phyloP scores from a whole-genome alignment of 768 basidiomycete genomes.

The Pleurotus platypus region DNA sequence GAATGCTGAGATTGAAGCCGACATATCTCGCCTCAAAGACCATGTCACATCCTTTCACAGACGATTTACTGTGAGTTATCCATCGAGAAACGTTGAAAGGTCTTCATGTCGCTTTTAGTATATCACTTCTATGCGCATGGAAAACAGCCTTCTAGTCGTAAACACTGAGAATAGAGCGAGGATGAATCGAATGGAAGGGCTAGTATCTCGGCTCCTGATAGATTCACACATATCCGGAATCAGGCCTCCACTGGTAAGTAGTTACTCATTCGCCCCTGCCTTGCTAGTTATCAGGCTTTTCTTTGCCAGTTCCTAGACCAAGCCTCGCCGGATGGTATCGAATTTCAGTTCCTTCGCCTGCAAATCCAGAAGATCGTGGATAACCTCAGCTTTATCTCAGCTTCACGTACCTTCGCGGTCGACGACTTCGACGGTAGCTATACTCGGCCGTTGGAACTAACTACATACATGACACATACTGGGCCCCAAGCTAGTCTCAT shows the following conservation, averaged over 20 bases:
- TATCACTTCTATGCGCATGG: slow-evolving; percentile 5
- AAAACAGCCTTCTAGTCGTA: slow-evolving; percentile 4
- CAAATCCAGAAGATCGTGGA: slow-evolving; percentile 1
- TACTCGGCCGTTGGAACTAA: neutral
- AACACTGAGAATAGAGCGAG: slow-evolving; percentile 6
- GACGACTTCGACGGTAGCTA: neutral
- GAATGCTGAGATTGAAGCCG: neutral
- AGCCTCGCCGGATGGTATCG: neutral
- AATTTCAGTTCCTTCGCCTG: slow-evolving; percentile 3
- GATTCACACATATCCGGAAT: slow-evolving; percentile 3
- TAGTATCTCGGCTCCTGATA: slow-evolving; percentile 3
- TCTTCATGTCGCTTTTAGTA: neutral
- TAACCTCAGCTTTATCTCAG: neutral
- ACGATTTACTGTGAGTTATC: slow-evolving; percentile 1
- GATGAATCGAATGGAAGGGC: slow-evolving; percentile 6
- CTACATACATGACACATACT: neutral
- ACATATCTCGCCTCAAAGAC: slow-evolving; percentile 6
- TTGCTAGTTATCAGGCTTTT: neutral
- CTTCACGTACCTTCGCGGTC: neutral
- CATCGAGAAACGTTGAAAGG: neutral
- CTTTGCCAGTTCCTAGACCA: neutral
- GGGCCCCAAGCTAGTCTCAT: neutral
- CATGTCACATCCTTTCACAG: slow-evolving; percentile 4
- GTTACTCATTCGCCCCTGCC: neutral
- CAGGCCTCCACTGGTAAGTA: neutral